phyloP scores from a whole-genome alignment of 2,329 filamentous ascomycete genomes.

The Myriosclerotinia curreyana region DNA sequence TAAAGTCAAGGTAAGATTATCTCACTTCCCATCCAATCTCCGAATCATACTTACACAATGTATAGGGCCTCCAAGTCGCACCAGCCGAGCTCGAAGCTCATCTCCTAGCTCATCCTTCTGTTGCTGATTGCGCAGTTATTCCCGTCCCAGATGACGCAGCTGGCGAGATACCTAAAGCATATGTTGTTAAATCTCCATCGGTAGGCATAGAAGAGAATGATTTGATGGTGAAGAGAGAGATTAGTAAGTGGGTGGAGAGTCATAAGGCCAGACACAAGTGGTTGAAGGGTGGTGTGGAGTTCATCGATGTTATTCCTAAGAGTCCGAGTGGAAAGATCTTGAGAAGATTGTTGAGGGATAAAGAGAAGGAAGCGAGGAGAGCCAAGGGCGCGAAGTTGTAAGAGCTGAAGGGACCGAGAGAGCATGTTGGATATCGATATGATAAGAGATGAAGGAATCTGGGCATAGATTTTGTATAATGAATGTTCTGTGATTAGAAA shows the following conservation, averaged over 20 bases:
- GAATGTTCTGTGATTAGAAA: not conserved
- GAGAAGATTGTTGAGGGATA: slow-evolving; percentile 65
- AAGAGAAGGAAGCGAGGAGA: slow-evolving; percentile 66
- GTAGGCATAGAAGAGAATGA: slow-evolving; percentile 54
- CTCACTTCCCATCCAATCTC: not conserved
- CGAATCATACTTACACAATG: not conserved
- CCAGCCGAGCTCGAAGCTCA: slow-evolving; percentile 81
- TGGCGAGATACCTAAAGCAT: slow-evolving; percentile 66
- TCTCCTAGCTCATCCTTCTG: slow-evolving; percentile 68
- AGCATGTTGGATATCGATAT: not conserved
- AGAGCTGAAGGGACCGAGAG: not conserved
- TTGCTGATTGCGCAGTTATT: slow-evolving; percentile 79
- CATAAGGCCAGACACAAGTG: slow-evolving; percentile 69
- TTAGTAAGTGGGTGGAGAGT: slow-evolving; percentile 59
- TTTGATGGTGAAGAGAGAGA: slow-evolving; percentile 45
- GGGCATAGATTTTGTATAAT: not conserved
- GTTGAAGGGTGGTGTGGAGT: slow-evolving; percentile 61
- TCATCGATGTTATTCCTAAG: slow-evolving; percentile 67
- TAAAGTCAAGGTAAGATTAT: slow-evolving; percentile 65
- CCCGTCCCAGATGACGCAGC: slow-evolving; percentile 61
- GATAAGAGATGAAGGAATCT: not conserved
- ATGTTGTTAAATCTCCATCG: slow-evolving; percentile 54
- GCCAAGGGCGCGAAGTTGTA: slow-evolving; percentile 65
- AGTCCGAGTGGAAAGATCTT: slow-evolving; percentile 73
- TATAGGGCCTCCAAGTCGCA: slow-evolving; percentile 71